Conservation (phyloP, 2,329 filamentous ascomycete genomes). For the Pseudopithomyces chartarum region DNA sequence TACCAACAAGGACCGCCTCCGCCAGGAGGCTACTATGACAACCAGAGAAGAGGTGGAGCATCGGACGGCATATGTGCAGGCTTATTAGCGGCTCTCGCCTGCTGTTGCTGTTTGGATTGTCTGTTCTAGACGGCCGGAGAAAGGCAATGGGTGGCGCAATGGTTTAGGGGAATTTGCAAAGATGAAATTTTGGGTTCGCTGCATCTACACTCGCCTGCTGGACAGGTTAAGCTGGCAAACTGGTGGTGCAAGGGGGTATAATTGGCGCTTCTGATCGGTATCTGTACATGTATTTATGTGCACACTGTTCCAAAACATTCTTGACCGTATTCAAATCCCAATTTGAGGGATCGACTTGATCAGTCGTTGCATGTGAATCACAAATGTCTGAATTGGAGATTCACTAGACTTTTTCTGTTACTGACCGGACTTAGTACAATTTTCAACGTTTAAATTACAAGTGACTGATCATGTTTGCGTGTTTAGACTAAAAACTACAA, state of each 20-base stretch:
- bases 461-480: background rate
- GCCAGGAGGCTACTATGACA: constrained; percentile 46
- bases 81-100: constrained; percentile 52
- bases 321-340: background rate
- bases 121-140: constrained; percentile 48
- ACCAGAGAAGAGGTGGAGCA: constrained; percentile 35
- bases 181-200: background rate
- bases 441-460: too few relatives aligned
- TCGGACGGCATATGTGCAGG: constrained; percentile 49
- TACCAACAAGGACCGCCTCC: constrained; percentile 40
- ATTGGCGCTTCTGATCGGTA: background rate
- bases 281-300: background rate
- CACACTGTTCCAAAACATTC: background rate
- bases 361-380: background rate
- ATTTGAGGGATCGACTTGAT: background rate
- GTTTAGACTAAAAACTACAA: background rate
- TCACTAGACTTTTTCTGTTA: too few relatives aligned
- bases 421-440: too few relatives aligned
- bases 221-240: constrained; percentile 10
- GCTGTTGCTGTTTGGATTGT: constrained; percentile 59
- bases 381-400: too few relatives aligned
- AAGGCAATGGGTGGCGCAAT: background rate
- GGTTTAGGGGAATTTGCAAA: background rate
- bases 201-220: constrained; percentile 12
- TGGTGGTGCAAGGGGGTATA: background rate